Conservation (phyloP, 805 yeast genomes). For the Suhomyces faveliae region DNA sequence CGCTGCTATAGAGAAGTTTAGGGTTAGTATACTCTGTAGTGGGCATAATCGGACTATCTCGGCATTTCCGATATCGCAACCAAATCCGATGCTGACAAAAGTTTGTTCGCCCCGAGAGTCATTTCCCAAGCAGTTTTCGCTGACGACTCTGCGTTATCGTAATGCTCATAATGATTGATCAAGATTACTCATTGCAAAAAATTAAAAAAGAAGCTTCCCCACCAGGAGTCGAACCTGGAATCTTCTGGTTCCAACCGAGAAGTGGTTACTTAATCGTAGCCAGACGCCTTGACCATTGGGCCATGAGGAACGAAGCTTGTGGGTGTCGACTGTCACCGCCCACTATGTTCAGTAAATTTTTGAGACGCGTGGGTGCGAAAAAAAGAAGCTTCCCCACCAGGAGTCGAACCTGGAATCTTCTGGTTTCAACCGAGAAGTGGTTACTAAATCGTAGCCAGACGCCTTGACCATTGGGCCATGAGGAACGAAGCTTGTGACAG, state of each 20-base stretch:
- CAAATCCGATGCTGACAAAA: too few species aligned
- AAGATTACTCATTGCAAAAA: background rate
- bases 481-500: slow-evolving; percentile 49
- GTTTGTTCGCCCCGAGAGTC: too few species aligned
- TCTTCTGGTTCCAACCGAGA: slow-evolving; percentile 48
- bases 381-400: slow-evolving; percentile 47
- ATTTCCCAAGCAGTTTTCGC: too few species aligned
- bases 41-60: too few species aligned
- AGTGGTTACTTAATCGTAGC: slow-evolving; percentile 56
- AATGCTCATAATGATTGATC: background rate
- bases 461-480: slow-evolving; percentile 78
- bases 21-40: too few species aligned
- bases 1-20: too few species aligned
- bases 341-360: too few species aligned
- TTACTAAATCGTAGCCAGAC: slow-evolving; percentile 62
- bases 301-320: slow-evolving; percentile 61
- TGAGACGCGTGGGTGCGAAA: too few species aligned
- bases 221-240: slow-evolving; percentile 54
- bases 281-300: slow-evolving; percentile 77
- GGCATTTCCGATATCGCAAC: too few species aligned
- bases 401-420: slow-evolving; percentile 54
- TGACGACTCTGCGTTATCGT: background rate
- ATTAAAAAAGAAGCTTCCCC: slow-evolving; percentile 40
- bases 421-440: slow-evolving; percentile 46
- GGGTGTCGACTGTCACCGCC: background rate